A percentile compares a stretch with the other conserved stretches of the same genome.
phyloP scores from a whole-genome alignment of 768 basidiomycete species.

The Agrocybe pediades region DNA sequence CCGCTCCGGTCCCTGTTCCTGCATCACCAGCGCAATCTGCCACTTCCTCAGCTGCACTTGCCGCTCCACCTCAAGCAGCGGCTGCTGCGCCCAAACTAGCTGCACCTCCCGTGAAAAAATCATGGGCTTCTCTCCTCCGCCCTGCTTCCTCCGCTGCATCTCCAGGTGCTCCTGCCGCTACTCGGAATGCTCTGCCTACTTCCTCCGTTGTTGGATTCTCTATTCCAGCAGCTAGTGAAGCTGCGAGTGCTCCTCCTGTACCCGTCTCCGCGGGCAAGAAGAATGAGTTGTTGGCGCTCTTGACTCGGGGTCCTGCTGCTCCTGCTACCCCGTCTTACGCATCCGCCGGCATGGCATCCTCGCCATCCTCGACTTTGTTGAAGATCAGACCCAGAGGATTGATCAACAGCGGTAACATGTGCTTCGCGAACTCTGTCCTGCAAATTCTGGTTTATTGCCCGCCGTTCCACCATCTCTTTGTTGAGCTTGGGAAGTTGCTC shows the following conservation, averaged over 20 bases:
- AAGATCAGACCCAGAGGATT: constrained; percentile 75
- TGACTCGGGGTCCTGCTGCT: constrained; percentile 40
- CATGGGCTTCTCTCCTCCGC: constrained; percentile 76
- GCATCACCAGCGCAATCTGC: not conserved
- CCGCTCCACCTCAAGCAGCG: constrained; percentile 5
- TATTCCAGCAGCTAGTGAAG: constrained; percentile 50
- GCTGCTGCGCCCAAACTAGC: constrained; percentile 6
- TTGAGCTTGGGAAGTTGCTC: constrained; percentile 55
- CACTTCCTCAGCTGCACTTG: constrained; percentile 3
- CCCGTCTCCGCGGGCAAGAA: constrained; percentile 40
- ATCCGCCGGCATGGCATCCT: not conserved
- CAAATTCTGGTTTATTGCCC: constrained; percentile 88
- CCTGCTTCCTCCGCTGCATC: constrained; percentile 39
- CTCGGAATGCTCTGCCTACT: constrained; percentile 56
- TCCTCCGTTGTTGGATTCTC: constrained; percentile 78
- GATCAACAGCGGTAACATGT: constrained; percentile 96
- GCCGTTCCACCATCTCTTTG: constrained; percentile 83
- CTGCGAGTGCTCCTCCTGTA: constrained; percentile 21
- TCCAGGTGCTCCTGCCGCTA: constrained; percentile 33
- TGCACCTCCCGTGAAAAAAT: constrained; percentile 53
- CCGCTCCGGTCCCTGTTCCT: constrained; percentile 1
- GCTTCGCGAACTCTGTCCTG: constrained; percentile 94
- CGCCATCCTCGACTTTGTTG: constrained; percentile 3
- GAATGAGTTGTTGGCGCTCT: constrained; percentile 54
- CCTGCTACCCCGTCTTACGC: constrained; percentile 14